Conservation (phyloP, 2,329 filamentous ascomycete genomes). For the Paracorniculantispora psalliotae region DNA sequence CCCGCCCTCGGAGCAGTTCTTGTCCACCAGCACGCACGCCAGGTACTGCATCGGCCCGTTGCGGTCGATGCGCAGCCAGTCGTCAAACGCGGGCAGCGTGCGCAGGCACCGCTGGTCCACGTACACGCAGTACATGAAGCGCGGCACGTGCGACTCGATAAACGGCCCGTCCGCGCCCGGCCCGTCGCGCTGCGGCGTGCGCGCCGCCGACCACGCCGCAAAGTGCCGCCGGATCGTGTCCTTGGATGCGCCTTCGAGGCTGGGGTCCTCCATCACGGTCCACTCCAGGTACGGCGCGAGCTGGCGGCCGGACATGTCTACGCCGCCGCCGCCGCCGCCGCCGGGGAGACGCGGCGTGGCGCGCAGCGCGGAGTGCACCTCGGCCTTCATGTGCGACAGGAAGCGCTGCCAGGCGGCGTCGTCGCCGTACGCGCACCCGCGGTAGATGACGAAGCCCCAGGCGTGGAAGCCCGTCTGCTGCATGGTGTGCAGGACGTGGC, state of each 20-base stretch:
- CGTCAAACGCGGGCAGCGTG: slow-evolving; percentile 11
- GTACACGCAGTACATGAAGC: slow-evolving; percentile 13
- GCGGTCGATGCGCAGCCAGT: slow-evolving; percentile 12
- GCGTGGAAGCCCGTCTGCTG: slow-evolving; percentile 6
- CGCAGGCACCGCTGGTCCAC: slow-evolving; percentile 7
- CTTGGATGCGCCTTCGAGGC: slow-evolving; percentile 4
- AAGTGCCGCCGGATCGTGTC: slow-evolving; percentile 4
- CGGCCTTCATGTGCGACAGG: neutral
- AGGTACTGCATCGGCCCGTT: slow-evolving; percentile 15
- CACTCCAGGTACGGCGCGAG: slow-evolving; percentile 6
- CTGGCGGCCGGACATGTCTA: neutral
- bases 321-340: neutral
- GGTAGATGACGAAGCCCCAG: slow-evolving; percentile 13
- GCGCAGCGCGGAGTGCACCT: neutral
- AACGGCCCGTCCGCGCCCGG: slow-evolving; percentile 12
- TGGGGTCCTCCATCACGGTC: slow-evolving; percentile 9
- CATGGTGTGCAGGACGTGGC: slow-evolving; percentile 7
- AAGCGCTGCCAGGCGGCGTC: neutral
- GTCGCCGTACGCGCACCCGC: slow-evolving; percentile 5
- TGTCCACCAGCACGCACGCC: slow-evolving; percentile 10
- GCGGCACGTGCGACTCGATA: slow-evolving; percentile 11
- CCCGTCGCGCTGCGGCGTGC: neutral
- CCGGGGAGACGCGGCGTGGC: neutral
- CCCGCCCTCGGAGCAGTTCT: neutral
- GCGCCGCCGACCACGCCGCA: slow-evolving; percentile 7